These are phyloP conservation scores for Xylaria sp. DNA, from an alignment of 2,329 filamentous ascomycete genomes.

Conservation along the genomic window DNA sequence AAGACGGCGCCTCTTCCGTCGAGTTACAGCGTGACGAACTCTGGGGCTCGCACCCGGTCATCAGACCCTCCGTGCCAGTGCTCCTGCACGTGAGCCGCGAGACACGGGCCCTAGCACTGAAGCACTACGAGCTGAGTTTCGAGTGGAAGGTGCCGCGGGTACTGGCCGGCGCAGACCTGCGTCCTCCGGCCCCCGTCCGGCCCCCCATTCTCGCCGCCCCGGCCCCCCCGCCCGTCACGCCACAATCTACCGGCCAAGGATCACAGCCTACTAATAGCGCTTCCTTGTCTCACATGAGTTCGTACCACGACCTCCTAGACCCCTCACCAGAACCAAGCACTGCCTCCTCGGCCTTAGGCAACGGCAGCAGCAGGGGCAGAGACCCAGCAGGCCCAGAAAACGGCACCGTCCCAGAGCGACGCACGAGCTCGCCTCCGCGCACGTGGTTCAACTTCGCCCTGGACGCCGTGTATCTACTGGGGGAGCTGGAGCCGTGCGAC, in stretches of 20 bases:
- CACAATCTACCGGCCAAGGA: not conserved
- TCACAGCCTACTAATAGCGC: not conserved
- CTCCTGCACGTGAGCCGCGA: conserved; percentile 59
- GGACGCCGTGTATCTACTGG: conserved; percentile 60
- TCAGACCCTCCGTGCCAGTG: conserved; percentile 50
- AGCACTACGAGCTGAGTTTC: conserved; percentile 59
- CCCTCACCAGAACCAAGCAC: conserved; percentile 9
- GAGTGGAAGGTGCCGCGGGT: conserved; percentile 58
- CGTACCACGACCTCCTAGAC: conserved; percentile 30
- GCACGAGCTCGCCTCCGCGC: conserved; percentile 50
- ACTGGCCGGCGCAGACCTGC: conserved; percentile 40
- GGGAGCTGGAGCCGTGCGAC: conserved; percentile 60
- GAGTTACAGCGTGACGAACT: conserved; percentile 22
- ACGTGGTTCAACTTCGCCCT: conserved; percentile 61
- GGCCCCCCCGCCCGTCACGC: not conserved
- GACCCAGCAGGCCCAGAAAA: not conserved
- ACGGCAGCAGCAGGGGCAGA: not conserved
- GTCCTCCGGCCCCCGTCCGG: conserved; percentile 28
- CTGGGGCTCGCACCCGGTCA: conserved; percentile 38
- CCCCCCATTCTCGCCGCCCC: not conserved
- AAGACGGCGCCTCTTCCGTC: conserved; percentile 23
- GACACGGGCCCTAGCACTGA: conserved; percentile 54
- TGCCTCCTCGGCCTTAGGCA: not conserved
- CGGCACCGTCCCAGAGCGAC: conserved; percentile 22
- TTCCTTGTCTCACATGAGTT: conserved; percentile 18